These are phyloP conservation scores for Chernovozyma sophiae-reginae DNA, from an alignment of 1,139 yeast genomes.

Conservation along the genomic window DNA sequence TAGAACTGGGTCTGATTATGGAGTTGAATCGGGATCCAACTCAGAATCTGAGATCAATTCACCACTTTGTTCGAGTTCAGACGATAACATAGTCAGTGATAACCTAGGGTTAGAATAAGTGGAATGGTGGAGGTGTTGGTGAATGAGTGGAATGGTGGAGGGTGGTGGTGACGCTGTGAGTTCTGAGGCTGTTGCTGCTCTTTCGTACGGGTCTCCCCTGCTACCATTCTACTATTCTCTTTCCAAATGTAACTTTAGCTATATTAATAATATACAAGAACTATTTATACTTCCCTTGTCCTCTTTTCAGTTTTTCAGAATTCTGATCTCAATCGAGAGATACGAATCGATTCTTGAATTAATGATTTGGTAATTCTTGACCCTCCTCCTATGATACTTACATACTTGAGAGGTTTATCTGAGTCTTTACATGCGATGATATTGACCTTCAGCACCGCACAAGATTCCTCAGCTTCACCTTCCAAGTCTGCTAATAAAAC, in stretches of 20 bases:
- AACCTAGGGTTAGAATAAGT: slow-evolving; percentile 2
- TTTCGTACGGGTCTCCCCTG: no score
- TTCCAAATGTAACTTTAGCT: no score
- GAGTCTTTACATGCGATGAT: slow-evolving; percentile 27
- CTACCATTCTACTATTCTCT: no score
- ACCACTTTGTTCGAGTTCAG: slow-evolving; percentile 10
- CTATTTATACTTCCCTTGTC: neutral
- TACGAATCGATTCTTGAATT: slow-evolving; percentile 41
- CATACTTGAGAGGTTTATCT: slow-evolving; percentile 20
- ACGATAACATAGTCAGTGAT: slow-evolving; percentile 9
- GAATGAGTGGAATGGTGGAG: no score
- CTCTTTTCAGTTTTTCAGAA: neutral
- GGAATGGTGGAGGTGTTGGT: no score
- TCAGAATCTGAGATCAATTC: slow-evolving; percentile 18
- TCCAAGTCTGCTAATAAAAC: slow-evolving; percentile 65
- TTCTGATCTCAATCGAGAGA: slow-evolving; percentile 31
- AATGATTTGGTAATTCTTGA: slow-evolving; percentile 42
- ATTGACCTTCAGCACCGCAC: slow-evolving; percentile 39
- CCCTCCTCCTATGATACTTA: slow-evolving; percentile 40
- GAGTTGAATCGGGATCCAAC: slow-evolving; percentile 18
- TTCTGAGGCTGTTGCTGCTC: no score
- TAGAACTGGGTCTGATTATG: neutral
- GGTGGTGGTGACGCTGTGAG: no score
- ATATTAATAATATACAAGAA: neutral
- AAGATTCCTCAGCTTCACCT: slow-evolving; percentile 73